Evolutionary conservation across 2,329 filamentous ascomycete species (phyloP).

Genomic region (Cladosporium sp.): DNA sequence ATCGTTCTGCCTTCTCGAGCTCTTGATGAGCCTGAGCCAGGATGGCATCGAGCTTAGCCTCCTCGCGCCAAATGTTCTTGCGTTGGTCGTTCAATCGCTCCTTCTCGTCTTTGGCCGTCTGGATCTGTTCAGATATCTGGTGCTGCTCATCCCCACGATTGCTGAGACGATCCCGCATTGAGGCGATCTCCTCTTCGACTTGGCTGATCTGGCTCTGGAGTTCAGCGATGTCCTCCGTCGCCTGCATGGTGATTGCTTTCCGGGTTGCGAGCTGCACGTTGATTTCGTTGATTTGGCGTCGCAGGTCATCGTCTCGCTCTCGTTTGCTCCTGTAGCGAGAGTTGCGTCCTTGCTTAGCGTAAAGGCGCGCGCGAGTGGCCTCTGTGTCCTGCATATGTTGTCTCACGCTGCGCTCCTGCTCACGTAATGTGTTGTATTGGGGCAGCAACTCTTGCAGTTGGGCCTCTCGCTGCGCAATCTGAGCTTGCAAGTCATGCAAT

Average conservation of each 20-base stretch:
- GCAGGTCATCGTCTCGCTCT: constrained; percentile 79
- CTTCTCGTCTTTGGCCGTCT: constrained; percentile 68
- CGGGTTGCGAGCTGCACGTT: constrained; percentile 70
- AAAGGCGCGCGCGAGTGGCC: constrained; percentile 67
- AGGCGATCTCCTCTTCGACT: constrained; percentile 66
- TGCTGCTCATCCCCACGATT: constrained; percentile 71
- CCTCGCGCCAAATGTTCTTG: constrained; percentile 80
- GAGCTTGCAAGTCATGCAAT: constrained; percentile 62
- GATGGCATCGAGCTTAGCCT: constrained; percentile 76
- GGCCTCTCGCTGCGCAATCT: constrained; percentile 69
- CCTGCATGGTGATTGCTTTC: constrained; percentile 77
- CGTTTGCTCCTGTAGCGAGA: constrained; percentile 81
- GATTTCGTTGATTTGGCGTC: constrained; percentile 72
- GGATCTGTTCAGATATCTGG: constrained; percentile 65
- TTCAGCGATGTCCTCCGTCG: constrained; percentile 70
- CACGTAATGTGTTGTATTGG: constrained; percentile 65
- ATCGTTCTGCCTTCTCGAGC: constrained; percentile 68
- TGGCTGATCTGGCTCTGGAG: constrained; percentile 65
- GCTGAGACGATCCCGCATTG: constrained; percentile 66
- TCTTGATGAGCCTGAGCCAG: constrained; percentile 71
- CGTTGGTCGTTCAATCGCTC: constrained; percentile 79
- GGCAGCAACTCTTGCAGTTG: constrained; percentile 73
- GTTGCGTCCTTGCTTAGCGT: constrained; percentile 86
- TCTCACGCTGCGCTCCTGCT: constrained; percentile 64
- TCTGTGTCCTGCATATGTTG: constrained; percentile 70